Conservation (phyloP, 2,329 filamentous ascomycete genomes). For the Fusarium anguioides region DNA sequence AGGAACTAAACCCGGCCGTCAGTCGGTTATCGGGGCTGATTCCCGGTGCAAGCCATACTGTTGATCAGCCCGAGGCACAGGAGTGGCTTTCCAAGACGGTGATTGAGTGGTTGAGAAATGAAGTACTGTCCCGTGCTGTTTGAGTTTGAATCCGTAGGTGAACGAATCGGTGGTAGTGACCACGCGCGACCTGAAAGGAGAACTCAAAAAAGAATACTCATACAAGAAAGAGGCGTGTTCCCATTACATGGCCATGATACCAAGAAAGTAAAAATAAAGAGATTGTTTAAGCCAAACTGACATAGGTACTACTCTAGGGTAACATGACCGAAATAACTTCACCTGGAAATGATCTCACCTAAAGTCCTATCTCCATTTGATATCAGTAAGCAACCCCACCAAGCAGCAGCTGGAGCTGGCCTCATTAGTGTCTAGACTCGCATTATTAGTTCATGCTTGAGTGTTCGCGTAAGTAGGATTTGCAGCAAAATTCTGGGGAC, state of each 20-base stretch:
- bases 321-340: background rate
- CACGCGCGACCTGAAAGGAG: background rate
- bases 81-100: slow-evolving; percentile 63
- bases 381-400: slow-evolving; percentile 16
- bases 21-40: slow-evolving; percentile 65
- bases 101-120: slow-evolving; percentile 56
- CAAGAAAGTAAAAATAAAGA: background rate
- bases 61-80: slow-evolving; percentile 58
- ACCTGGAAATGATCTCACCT: background rate
- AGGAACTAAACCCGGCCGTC: slow-evolving; percentile 55
- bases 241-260: background rate
- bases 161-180: background rate
- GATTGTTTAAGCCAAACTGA: background rate
- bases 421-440: background rate
- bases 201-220: background rate
- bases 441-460: slow-evolving; percentile 21
- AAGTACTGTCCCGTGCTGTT: slow-evolving; percentile 8
- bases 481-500: slow-evolving; percentile 24
- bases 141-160: background rate
- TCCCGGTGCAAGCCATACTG: slow-evolving; percentile 63
- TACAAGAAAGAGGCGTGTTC: background rate
- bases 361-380: slow-evolving; percentile 14
- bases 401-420: background rate
- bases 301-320: background rate
- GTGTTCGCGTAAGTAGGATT: slow-evolving; percentile 24